phyloP scores from a whole-genome alignment of 768 basidiomycete species.

The Russula sp. region DNA sequence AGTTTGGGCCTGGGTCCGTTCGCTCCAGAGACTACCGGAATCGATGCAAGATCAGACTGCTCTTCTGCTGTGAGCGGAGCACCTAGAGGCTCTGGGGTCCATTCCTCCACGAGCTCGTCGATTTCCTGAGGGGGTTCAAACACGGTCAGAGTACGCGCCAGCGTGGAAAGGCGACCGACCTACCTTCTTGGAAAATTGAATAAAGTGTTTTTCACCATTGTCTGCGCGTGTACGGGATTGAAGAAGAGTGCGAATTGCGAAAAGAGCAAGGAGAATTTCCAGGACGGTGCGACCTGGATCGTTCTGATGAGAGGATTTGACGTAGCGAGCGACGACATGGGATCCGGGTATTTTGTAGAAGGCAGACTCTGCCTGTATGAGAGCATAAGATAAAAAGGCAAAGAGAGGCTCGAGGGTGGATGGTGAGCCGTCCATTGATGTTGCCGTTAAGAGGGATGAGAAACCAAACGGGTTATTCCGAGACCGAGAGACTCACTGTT shows the following conservation, averaged over 20 bases:
- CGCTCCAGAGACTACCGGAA: slow-evolving; percentile 75
- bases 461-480: neutral
- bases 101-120: slow-evolving; percentile 93
- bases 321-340: slow-evolving; percentile 80
- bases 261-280: slow-evolving; percentile 81
- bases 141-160: neutral
- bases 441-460: slow-evolving; percentile 16
- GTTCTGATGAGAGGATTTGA: slow-evolving; percentile 91
- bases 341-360: slow-evolving; percentile 80
- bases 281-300: slow-evolving; percentile 90
- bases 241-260: slow-evolving; percentile 85
- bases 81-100: slow-evolving; percentile 81
- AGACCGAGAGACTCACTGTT: slow-evolving; percentile 1
- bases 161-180: slow-evolving; percentile 21
- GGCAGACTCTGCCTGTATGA: slow-evolving; percentile 52
- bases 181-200: slow-evolving; percentile 88
- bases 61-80: slow-evolving; percentile 55
- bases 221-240: slow-evolving; percentile 88
- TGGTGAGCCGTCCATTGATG: slow-evolving; percentile 34
- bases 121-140: slow-evolving; percentile 62
- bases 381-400: slow-evolving; percentile 54
- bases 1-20: slow-evolving; percentile 83
- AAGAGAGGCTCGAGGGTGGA: slow-evolving; percentile 50
- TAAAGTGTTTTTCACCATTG: slow-evolving; percentile 78
- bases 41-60: slow-evolving; percentile 58